These are phyloP conservation scores for Scheffersomyces ergatensis DNA, from an alignment of 805 yeast species.

Conservation along the genomic window DNA sequence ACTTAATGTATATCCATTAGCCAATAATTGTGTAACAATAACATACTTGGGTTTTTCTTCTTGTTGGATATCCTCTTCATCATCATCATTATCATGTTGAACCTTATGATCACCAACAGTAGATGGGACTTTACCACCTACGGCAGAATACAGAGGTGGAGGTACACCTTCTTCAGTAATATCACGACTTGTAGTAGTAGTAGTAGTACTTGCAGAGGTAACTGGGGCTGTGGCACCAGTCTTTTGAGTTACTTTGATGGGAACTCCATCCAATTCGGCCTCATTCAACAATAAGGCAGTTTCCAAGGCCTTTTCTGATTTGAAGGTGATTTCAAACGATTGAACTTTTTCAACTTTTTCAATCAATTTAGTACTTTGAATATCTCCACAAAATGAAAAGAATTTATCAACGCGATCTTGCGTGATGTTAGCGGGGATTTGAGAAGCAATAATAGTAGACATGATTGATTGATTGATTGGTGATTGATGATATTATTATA, in stretches of 20 bases:
- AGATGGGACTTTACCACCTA: background rate
- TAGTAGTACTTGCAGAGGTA: slow-evolving; percentile 8
- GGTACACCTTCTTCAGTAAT: slow-evolving; percentile 9
- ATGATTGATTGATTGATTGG: slow-evolving; percentile 11
- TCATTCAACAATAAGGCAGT: slow-evolving; percentile 72
- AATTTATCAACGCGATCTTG: slow-evolving; percentile 58
- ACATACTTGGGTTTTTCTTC: slow-evolving; percentile 77
- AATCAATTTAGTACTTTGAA: slow-evolving; percentile 32
- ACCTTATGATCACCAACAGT: slow-evolving; percentile 17
- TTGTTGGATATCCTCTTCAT: slow-evolving; percentile 56
- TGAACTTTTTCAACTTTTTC: slow-evolving; percentile 26
- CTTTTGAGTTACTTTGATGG: slow-evolving; percentile 46
- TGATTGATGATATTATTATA: background rate
- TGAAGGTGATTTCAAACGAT: slow-evolving; percentile 52
- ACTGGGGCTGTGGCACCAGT: slow-evolving; percentile 6
- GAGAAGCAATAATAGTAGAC: slow-evolving; percentile 52
- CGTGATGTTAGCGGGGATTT: slow-evolving; percentile 50
- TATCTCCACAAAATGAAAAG: slow-evolving; percentile 70
- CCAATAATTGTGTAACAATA: slow-evolving; percentile 70
- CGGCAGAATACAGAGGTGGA: slow-evolving; percentile 11
- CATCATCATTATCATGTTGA: slow-evolving; percentile 24
- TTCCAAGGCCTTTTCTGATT: slow-evolving; percentile 56
- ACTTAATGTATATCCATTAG: slow-evolving; percentile 68
- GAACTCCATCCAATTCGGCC: slow-evolving; percentile 64
- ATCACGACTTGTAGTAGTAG: slow-evolving; percentile 6